phyloP scores from a whole-genome alignment of 179 eudicot genomes.

The Silene vulgaris region DNA sequence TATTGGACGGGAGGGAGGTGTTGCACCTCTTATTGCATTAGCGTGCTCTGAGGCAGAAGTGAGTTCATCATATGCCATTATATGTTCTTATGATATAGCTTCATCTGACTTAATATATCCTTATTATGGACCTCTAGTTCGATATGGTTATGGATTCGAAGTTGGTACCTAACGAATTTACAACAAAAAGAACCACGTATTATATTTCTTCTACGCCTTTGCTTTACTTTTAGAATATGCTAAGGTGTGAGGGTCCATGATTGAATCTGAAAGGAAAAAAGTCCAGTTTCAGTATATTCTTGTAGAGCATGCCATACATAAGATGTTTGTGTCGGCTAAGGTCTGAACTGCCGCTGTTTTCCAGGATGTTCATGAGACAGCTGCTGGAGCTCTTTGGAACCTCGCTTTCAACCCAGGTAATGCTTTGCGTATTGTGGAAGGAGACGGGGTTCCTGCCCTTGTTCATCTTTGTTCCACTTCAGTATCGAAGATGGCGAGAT shows the following conservation, averaged over 20 bases:
- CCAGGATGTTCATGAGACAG: conserved; percentile 98
- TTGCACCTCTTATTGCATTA: conserved; percentile 81
- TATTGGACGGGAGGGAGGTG: conserved; percentile 94
- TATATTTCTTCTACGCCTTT: neutral
- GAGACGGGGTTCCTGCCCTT: conserved; percentile 87
- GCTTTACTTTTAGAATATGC: neutral
- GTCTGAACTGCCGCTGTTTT: conserved; percentile 4
- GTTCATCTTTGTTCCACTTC: conserved; percentile 80
- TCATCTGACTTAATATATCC: conserved; percentile 4
- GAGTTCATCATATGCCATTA: conserved; percentile 29
- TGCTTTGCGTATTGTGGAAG: conserved; percentile 91
- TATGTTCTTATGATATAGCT: conserved; percentile 2
- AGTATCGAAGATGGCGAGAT: conserved; percentile 91
- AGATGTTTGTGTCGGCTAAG: neutral
- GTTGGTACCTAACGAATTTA: neutral
- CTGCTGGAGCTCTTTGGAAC: conserved; percentile 99
- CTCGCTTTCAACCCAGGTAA: conserved; percentile 91
- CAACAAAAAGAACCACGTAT: too few species aligned
- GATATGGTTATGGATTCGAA: neutral
- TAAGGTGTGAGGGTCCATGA: neutral
- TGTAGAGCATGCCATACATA: neutral
- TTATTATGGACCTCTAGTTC: conserved; percentile 5
- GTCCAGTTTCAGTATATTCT: neutral
- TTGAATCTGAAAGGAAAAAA: neutral
- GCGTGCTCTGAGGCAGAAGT: conserved; percentile 80